A percentile compares a stretch with the other conserved stretches of the same genome.
Conservation (phyloP, 495 filamentous ascomycete genomes). For the Aspergillus cavernicola region DNA sequence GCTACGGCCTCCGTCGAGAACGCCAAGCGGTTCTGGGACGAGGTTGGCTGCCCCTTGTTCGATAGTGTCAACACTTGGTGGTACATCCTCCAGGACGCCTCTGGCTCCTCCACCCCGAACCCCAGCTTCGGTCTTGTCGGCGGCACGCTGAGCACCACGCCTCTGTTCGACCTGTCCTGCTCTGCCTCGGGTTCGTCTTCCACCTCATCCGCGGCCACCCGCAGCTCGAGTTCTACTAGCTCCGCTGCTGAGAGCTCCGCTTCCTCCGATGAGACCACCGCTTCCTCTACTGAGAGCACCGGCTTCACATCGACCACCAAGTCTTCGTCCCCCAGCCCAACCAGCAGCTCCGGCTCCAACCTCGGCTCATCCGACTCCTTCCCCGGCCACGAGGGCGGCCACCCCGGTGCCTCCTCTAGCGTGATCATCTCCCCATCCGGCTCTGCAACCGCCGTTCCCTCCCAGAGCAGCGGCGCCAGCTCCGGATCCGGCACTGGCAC, state of each 20-base stretch:
- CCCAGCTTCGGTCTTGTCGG: conserved; percentile 68
- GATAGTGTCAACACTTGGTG: conserved; percentile 68
- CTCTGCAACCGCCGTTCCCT: conserved; percentile 18
- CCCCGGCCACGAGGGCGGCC: conserved; percentile 7
- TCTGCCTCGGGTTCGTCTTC: conserved; percentile 20
- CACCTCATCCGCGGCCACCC: conserved; percentile 14
- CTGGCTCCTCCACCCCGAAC: conserved; percentile 46
- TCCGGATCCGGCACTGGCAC: conserved; percentile 18
- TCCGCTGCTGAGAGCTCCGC: conserved; percentile 1
- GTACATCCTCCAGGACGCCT: conserved; percentile 68
- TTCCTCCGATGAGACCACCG: neutral
- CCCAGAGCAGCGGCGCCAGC: conserved; percentile 16
- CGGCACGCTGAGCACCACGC: conserved; percentile 51
- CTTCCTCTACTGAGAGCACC: conserved; percentile 15
- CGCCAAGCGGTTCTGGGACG: conserved; percentile 74
- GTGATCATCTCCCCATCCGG: conserved; percentile 27
- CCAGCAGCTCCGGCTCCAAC: conserved; percentile 14
- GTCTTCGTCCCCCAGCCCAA: conserved; percentile 9
- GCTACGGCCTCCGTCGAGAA: conserved; percentile 65
- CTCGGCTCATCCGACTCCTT: conserved; percentile 12
- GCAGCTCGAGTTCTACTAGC: conserved; percentile 8
- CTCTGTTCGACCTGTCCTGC: conserved; percentile 64
- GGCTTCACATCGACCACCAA: conserved; percentile 9
- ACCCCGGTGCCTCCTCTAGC: conserved; percentile 20
- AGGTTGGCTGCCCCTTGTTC: conserved; percentile 71